Conservation (phyloP, 495 filamentous ascomycete genomes). For the Penicillium simplicissimum region DNA sequence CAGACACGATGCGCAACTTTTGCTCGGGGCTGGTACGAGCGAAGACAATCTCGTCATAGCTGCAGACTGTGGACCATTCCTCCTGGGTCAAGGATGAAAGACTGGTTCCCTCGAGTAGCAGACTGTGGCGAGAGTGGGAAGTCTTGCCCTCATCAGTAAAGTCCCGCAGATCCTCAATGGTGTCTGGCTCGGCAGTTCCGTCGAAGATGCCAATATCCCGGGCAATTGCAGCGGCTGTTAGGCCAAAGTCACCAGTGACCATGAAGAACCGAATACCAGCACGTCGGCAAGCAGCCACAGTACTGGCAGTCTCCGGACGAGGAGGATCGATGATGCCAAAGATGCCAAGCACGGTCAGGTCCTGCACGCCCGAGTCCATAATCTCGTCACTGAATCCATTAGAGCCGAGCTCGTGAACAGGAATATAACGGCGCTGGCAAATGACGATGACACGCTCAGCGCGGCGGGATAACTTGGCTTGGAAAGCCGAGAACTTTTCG, state of each 20-base stretch:
- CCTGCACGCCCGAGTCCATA: conserved; percentile 33
- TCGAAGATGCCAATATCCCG: conserved; percentile 66
- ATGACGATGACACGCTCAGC: conserved; percentile 56
- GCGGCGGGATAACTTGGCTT: conserved; percentile 44
- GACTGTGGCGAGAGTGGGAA: conserved; percentile 28
- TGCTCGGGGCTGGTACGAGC: conserved; percentile 76
- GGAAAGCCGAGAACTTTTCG: conserved; percentile 36
- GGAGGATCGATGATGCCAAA: conserved; percentile 65
- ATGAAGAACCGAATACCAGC: conserved; percentile 64
- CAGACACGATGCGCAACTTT: conserved; percentile 71
- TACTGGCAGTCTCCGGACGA: conserved; percentile 57
- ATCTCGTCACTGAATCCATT: conserved; percentile 50
- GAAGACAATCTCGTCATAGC: conserved; percentile 68
- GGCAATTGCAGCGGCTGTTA: conserved; percentile 70
- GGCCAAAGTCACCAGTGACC: conserved; percentile 70
- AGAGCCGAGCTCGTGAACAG: conserved; percentile 26
- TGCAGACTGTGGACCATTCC: conserved; percentile 58
- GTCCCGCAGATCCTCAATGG: conserved; percentile 29
- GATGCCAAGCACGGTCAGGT: conserved; percentile 50
- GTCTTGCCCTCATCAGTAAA: conserved; percentile 9
- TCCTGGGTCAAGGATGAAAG: conserved; percentile 55
- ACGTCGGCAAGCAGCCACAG: conserved; percentile 50
- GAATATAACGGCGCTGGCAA: conserved; percentile 36
- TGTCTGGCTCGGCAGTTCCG: conserved; percentile 37
- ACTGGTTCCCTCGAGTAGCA: conserved; percentile 53